Evolutionary conservation across 331 rosid species (phyloP).

Genomic region (Quercus lobata): DNA sequence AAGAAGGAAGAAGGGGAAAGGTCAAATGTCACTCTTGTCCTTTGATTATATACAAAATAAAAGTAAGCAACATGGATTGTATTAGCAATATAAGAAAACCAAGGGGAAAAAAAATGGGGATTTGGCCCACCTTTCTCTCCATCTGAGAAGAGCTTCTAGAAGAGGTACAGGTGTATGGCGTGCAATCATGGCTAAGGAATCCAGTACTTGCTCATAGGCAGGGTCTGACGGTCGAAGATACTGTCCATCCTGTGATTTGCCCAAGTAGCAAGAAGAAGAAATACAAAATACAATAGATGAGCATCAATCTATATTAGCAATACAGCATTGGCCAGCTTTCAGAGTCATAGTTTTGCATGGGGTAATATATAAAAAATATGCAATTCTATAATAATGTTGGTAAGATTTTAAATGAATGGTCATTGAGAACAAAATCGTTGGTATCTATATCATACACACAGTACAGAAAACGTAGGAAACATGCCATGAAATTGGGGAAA

Average conservation of each 20-base stretch:
- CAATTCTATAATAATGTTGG: neutral
- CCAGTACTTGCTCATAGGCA: slow-evolving; percentile 96
- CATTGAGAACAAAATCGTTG: neutral
- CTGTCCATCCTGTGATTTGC: slow-evolving; percentile 72
- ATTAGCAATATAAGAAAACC: neutral
- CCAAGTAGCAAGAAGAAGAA: neutral
- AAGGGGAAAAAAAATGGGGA: neutral
- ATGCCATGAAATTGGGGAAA: neutral
- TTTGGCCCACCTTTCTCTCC: slow-evolving; percentile 75
- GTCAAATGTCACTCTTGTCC: too few relatives aligned
- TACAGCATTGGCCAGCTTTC: neutral
- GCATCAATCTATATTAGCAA: neutral
- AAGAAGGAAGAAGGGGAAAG: too few relatives aligned
- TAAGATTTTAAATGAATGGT: neutral
- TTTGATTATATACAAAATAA: too few relatives aligned
- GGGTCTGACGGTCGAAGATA: slow-evolving; percentile 98
- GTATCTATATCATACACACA: neutral
- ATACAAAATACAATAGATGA: neutral
- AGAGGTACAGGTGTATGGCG: slow-evolving; percentile 97
- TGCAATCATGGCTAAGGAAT: slow-evolving; percentile 97
- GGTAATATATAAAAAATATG: neutral
- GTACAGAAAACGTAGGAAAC: neutral
- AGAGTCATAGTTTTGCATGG: neutral
- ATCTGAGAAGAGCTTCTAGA: slow-evolving; percentile 81
- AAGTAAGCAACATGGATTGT: too few relatives aligned